A percentile compares a stretch with the other conserved stretches of the same genome.
These are phyloP conservation scores for Peronospora tabacina DNA, from an alignment of 352 stramenopile species.

Conservation along the genomic window DNA sequence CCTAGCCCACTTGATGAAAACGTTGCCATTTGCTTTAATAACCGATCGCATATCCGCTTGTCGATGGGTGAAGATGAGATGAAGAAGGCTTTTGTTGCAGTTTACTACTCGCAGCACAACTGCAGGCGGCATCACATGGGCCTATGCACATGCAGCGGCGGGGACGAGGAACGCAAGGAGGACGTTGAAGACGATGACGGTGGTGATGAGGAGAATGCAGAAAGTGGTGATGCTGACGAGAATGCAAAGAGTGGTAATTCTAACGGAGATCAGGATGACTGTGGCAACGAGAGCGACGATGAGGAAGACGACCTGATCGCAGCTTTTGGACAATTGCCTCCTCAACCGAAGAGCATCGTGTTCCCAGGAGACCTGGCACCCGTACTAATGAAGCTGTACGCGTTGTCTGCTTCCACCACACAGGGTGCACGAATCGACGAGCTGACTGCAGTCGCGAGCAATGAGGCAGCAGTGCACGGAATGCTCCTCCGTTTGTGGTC, in stretches of 20 bases:
- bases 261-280: conserved; percentile 27
- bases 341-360: conserved; percentile 44
- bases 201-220: too few species aligned
- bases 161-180: conserved; percentile 20
- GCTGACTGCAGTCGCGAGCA: conserved; percentile 31
- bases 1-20: conserved; percentile 44
- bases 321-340: conserved; percentile 31
- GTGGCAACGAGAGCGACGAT: conserved; percentile 25
- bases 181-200: conserved; percentile 24
- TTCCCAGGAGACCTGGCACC: conserved; percentile 57
- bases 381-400: conserved; percentile 68
- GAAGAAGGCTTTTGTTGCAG: conserved; percentile 50
- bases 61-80: conserved; percentile 52
- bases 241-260: conserved; percentile 15
- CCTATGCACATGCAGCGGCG: conserved; percentile 47
- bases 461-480: conserved; percentile 60
- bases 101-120: conserved; percentile 72
- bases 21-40: conserved; percentile 48
- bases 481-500: conserved; percentile 81
- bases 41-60: conserved; percentile 62
- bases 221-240: conserved; percentile 23
- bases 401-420: conserved; percentile 19
- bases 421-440: conserved; percentile 31
- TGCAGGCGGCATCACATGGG: conserved; percentile 82
- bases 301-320: conserved; percentile 27